A percentile compares a stretch with the other conserved stretches of the same genome.
Evolutionary conservation across 805 yeast genomes (phyloP).

Genomic region (Ogataea minuta): DNA sequence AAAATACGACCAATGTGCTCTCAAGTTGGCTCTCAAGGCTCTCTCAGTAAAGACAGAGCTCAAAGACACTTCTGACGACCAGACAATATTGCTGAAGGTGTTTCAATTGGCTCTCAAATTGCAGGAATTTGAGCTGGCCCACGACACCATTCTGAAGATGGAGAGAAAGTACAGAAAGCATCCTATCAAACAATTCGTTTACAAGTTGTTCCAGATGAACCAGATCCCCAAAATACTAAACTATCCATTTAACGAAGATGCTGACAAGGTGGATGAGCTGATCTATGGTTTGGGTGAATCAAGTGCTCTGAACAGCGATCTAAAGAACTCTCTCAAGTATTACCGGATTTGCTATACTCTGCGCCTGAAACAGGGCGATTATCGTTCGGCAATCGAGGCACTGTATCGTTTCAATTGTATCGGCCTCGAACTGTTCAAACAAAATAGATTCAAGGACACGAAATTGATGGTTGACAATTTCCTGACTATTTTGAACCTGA

Average conservation of each 20-base stretch:
- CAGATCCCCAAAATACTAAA: constrained; percentile 39
- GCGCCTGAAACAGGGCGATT: constrained; percentile 48
- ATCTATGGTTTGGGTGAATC: constrained; percentile 34
- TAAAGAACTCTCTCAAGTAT: constrained; percentile 38
- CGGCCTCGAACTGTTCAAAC: constrained; percentile 12
- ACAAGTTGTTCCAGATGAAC: constrained; percentile 39
- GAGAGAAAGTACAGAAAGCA: constrained; percentile 20
- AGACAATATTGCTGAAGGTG: constrained; percentile 23
- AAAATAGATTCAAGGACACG: constrained; percentile 16
- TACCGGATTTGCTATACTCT: constrained; percentile 52
- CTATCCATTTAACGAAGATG: constrained; percentile 44
- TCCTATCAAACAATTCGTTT: constrained; percentile 36
- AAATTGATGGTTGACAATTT: constrained; percentile 36
- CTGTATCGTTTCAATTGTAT: constrained; percentile 40
- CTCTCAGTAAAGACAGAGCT: constrained; percentile 21
- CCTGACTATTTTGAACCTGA: constrained; percentile 38
- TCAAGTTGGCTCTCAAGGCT: constrained; percentile 33
- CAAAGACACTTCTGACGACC: constrained; percentile 23
- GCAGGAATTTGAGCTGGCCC: constrained; percentile 31
- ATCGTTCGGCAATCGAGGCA: constrained; percentile 47
- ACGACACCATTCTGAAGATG: constrained; percentile 30
- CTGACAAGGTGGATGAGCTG: constrained; percentile 41
- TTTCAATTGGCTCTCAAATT: constrained; percentile 33
- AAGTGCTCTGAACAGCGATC: constrained; percentile 27
- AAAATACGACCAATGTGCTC: constrained; percentile 33